phyloP scores from a whole-genome alignment of 768 basidiomycete species.

The Trametes maxima region DNA sequence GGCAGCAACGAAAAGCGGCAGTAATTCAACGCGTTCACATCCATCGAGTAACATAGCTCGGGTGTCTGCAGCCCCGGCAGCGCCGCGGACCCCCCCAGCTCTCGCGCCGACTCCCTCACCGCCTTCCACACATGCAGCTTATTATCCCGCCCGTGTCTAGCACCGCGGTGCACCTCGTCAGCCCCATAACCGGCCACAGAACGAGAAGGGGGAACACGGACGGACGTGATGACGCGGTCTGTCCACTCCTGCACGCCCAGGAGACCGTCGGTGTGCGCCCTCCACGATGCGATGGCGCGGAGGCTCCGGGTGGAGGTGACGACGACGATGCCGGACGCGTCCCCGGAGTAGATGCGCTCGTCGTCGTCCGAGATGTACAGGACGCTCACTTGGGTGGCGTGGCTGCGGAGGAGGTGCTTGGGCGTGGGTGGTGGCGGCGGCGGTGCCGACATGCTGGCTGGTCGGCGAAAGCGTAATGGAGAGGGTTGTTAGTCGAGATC shows the following conservation, averaged over 20 bases:
- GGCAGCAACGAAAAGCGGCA: constrained; percentile 82
- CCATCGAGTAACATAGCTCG: constrained; percentile 64
- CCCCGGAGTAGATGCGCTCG: constrained; percentile 84
- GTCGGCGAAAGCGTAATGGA: neutral
- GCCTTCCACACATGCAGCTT: constrained; percentile 77
- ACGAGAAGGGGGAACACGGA: constrained; percentile 36
- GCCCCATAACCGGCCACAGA: constrained; percentile 23
- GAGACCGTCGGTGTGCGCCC: constrained; percentile 75
- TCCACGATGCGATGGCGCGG: constrained; percentile 75
- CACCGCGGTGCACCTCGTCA: neutral
- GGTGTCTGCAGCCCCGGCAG: constrained; percentile 53
- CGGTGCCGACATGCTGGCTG: constrained; percentile 12
- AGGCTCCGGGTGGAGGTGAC: constrained; percentile 76
- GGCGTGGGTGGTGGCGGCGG: constrained; percentile 46
- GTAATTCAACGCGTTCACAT: constrained; percentile 93
- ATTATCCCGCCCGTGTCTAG: constrained; percentile 89
- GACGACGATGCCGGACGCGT: constrained; percentile 74
- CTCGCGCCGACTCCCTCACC: constrained; percentile 32
- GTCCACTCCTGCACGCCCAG: constrained; percentile 81
- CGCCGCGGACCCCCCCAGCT: constrained; percentile 56
- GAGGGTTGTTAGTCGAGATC: neutral
- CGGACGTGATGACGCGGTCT: constrained; percentile 74
- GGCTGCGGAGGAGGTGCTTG: constrained; percentile 73
- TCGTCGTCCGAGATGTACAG: constrained; percentile 72
- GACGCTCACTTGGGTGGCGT: constrained; percentile 61